phyloP scores from a whole-genome alignment of 148 eudicot genomes.

The Cornus controversa region DNA sequence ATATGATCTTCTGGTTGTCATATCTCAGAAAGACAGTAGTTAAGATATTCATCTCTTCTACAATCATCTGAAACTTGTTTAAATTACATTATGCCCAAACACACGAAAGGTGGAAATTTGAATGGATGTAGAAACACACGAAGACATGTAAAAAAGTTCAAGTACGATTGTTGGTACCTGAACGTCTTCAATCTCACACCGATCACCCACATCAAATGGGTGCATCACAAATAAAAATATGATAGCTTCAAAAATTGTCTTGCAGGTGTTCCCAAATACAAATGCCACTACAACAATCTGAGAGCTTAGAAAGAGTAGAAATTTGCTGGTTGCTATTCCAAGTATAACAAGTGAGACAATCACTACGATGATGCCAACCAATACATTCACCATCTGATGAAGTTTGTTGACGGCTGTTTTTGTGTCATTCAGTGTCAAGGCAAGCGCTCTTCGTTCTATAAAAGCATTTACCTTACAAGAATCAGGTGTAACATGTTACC shows the following conservation, averaged over 20 bases:
- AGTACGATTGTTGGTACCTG: slow-evolving; percentile 33
- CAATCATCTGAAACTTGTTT: slow-evolving; percentile 44
- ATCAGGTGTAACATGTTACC: background rate
- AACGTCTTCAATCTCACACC: slow-evolving; percentile 57
- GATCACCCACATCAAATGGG: slow-evolving; percentile 65
- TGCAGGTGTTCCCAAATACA: slow-evolving; percentile 54
- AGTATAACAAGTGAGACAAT: slow-evolving; percentile 27
- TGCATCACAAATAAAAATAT: slow-evolving; percentile 55
- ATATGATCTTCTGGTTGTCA: slow-evolving; percentile 49
- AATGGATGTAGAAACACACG: background rate
- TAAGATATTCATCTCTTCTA: slow-evolving; percentile 64
- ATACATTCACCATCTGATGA: slow-evolving; percentile 45
- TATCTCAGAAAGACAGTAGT: slow-evolving; percentile 46
- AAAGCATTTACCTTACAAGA: slow-evolving; percentile 47
- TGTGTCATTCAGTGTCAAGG: slow-evolving; percentile 55
- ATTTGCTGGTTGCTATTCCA: slow-evolving; percentile 36
- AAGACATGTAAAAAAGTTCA: background rate
- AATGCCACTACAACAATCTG: slow-evolving; percentile 56
- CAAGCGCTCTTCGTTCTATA: slow-evolving; percentile 52
- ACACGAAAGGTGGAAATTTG: background rate
- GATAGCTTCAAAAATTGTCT: slow-evolving; percentile 50
- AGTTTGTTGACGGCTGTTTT: slow-evolving; percentile 59
- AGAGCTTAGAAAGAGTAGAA: slow-evolving; percentile 43
- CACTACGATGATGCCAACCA: slow-evolving; percentile 33
- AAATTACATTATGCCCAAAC: background rate